These are phyloP conservation scores for Coniochaeta hoffmannii DNA, from an alignment of 2,329 filamentous ascomycete species.

Conservation along the genomic window DNA sequence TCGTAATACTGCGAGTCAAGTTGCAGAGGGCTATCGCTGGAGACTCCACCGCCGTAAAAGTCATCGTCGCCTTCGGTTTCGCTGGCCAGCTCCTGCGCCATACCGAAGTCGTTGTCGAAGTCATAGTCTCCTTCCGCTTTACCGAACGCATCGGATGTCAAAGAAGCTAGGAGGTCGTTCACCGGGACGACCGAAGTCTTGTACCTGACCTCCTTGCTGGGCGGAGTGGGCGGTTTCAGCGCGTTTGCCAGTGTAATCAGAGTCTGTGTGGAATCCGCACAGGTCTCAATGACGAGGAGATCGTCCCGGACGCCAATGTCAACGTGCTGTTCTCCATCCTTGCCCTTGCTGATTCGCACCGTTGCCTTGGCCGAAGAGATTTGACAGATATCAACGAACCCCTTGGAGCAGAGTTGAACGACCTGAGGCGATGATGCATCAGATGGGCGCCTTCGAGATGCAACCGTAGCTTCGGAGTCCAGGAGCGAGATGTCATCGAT, in stretches of 20 bases:
- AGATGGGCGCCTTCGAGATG: constrained; percentile 24
- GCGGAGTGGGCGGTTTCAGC: constrained; percentile 74
- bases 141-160: constrained; percentile 78
- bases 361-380: constrained; percentile 72
- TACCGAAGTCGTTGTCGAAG: constrained; percentile 55
- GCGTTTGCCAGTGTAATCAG: constrained; percentile 73
- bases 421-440: constrained; percentile 41
- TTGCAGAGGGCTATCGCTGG: constrained; percentile 24
- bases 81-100: constrained; percentile 37
- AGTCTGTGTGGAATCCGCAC: constrained; percentile 94
- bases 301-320: constrained; percentile 80
- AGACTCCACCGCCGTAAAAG: constrained; percentile 13
- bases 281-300: constrained; percentile 85
- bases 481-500: constrained; percentile 62
- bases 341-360: constrained; percentile 51
- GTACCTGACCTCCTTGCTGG: constrained; percentile 78
- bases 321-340: constrained; percentile 56
- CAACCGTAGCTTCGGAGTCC: constrained; percentile 30
- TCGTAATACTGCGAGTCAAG: constrained; percentile 41
- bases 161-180: constrained; percentile 81
- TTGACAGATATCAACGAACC: constrained; percentile 80
- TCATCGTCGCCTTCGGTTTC: constrained; percentile 19
- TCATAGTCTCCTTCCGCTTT: constrained; percentile 53
- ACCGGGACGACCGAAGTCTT: constrained; percentile 80
- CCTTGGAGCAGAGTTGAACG: constrained; percentile 52